Percentiles rank a stretch among this genome's conserved stretches.
Conservation (phyloP, 2,329 filamentous ascomycete genomes). For the Colletotrichum nymphaeae region DNA sequence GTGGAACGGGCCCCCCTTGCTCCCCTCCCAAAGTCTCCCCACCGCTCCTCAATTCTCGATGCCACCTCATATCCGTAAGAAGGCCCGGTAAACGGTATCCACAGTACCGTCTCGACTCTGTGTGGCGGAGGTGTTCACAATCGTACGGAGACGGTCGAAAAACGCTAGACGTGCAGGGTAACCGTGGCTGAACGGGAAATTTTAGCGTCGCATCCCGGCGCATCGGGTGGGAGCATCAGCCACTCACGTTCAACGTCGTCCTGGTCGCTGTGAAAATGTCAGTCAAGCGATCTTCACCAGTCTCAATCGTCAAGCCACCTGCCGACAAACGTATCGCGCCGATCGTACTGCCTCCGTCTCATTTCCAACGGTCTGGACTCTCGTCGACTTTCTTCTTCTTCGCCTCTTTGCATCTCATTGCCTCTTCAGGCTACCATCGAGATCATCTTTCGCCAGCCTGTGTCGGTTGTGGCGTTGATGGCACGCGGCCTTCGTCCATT, state of each 20-base stretch:
- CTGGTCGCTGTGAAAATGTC: not conserved
- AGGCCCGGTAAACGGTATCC: not conserved
- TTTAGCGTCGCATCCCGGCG: constrained; percentile 24
- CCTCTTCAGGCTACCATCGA: constrained; percentile 22
- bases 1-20: constrained; percentile 31
- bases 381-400: constrained; percentile 3
- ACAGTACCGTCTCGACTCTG: constrained; percentile 19
- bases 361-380: constrained; percentile 23
- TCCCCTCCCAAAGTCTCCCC: not conserved
- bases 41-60: not conserved
- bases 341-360: constrained; percentile 26
- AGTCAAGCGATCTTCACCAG: not conserved
- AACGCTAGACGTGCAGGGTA: not conserved
- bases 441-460: constrained; percentile 10
- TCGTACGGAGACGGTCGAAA: constrained; percentile 1
- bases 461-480: constrained; percentile 3
- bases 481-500: not conserved
- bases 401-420: constrained; percentile 17
- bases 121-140: not conserved
- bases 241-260: constrained; percentile 20
- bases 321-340: constrained; percentile 4
- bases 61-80: not conserved
- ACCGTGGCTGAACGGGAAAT: constrained; percentile 17
- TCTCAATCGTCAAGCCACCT: constrained; percentile 20
- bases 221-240: constrained; percentile 18